A percentile compares a stretch with the other conserved stretches of the same genome.
Evolutionary conservation across 108 stramenopile species (phyloP).

Genomic region (Mayamaea pseudoterrestris): DNA sequence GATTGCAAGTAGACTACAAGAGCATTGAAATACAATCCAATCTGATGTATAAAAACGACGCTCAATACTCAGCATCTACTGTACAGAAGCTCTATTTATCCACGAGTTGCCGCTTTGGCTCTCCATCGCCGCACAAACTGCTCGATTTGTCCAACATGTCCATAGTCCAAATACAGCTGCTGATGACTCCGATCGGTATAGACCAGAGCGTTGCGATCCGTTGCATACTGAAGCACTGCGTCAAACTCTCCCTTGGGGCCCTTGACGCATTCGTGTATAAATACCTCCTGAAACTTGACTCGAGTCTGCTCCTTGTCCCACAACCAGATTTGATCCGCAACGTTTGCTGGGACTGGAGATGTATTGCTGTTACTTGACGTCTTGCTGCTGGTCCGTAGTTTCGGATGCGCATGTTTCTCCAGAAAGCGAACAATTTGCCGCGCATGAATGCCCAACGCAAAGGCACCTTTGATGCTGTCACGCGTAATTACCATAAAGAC

Average conservation of each 20-base stretch:
- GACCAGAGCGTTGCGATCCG: slow-evolving; percentile 36
- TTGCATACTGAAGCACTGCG: slow-evolving; percentile 41
- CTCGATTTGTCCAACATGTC: slow-evolving; percentile 39
- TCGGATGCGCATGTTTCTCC: slow-evolving; percentile 82
- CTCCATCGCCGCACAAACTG: slow-evolving; percentile 63
- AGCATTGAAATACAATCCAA: too few relatives aligned
- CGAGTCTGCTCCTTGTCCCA: slow-evolving; percentile 77
- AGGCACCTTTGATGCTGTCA: slow-evolving; percentile 70
- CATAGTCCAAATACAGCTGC: slow-evolving; percentile 37
- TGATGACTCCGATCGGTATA: slow-evolving; percentile 55
- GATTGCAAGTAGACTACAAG: too few relatives aligned
- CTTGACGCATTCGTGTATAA: slow-evolving; percentile 45
- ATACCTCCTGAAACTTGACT: slow-evolving; percentile 65
- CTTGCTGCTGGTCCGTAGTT: slow-evolving; percentile 17
- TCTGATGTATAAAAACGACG: too few relatives aligned
- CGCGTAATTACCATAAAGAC: slow-evolving; percentile 73
- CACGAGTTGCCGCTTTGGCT: slow-evolving; percentile 30
- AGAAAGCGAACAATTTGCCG: slow-evolving; percentile 80
- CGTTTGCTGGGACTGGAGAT: slow-evolving; percentile 61
- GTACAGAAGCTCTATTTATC: too few relatives aligned
- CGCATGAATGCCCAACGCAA: slow-evolving; percentile 64
- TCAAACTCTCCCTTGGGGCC: slow-evolving; percentile 54
- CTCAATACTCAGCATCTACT: too few relatives aligned
- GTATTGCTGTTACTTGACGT: not conserved
- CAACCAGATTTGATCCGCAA: slow-evolving; percentile 77